Conservation (phyloP, 2,329 filamentous ascomycete genomes). For the Ophiostoma populinum region DNA sequence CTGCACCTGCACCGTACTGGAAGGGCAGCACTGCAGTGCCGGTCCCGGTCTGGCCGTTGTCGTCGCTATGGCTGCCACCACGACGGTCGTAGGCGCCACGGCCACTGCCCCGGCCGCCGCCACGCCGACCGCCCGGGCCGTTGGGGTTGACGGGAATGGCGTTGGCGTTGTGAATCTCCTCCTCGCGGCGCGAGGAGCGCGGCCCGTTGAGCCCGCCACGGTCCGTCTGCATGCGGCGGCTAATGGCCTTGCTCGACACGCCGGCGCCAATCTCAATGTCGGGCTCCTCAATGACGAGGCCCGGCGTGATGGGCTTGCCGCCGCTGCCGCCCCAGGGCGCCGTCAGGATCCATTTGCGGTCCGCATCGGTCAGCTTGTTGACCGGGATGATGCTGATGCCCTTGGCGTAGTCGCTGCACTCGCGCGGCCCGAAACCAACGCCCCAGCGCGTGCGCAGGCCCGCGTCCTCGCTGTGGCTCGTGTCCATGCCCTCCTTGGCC, state of each 20-base stretch:
- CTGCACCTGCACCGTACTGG: conserved; percentile 15
- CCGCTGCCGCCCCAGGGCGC: conserved; percentile 89
- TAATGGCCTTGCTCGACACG: conserved; percentile 82
- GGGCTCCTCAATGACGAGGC: conserved; percentile 86
- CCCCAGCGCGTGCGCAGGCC: conserved; percentile 86
- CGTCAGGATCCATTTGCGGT: conserved; percentile 91
- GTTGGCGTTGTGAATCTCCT: conserved; percentile 11
- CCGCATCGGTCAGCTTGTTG: conserved; percentile 79
- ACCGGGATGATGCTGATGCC: conserved; percentile 91
- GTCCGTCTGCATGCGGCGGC: conserved; percentile 51
- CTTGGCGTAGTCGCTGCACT: conserved; percentile 89
- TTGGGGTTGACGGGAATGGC: conserved; percentile 5
- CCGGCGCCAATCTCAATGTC: conserved; percentile 97
- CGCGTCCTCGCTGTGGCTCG: conserved; percentile 47
- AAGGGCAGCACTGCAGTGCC: conserved; percentile 19
- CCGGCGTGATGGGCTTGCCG: conserved; percentile 59
- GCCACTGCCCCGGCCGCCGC: conserved; percentile 10
- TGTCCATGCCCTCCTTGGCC: conserved; percentile 80
- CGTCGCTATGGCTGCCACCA: conserved; percentile 14
- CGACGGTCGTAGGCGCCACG: conserved; percentile 11
- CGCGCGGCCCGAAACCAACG: conserved; percentile 88
- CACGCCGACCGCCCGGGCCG: conserved; percentile 8
- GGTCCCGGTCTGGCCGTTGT: conserved; percentile 10
- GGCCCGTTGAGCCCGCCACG: conserved; percentile 47
- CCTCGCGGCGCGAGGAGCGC: conserved; percentile 36